A percentile compares a stretch with the other conserved stretches of the same genome.
phyloP scores from a whole-genome alignment of 2,329 filamentous ascomycete species.

The Xylaria sp. region DNA sequence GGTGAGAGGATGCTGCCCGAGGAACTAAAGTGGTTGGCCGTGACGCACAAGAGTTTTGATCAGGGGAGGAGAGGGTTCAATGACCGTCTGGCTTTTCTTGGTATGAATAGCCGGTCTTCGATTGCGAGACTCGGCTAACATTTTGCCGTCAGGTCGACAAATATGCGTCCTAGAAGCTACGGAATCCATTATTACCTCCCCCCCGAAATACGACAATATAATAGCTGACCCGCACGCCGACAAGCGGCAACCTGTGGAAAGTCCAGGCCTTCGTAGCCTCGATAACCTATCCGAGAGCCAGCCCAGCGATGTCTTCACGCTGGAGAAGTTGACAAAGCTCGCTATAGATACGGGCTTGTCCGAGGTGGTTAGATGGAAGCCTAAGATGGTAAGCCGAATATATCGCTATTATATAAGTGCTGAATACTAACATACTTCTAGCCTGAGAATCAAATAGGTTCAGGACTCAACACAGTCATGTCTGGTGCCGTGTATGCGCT shows the following conservation, averaged over 20 bases:
- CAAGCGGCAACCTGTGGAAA: constrained; percentile 72
- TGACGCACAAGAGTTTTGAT: constrained; percentile 99
- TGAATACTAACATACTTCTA: constrained; percentile 46
- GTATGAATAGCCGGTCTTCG: constrained; percentile 58
- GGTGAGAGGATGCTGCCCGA: constrained; percentile 82
- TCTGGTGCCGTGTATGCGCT: constrained; percentile 85
- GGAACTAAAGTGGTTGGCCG: constrained; percentile 94
- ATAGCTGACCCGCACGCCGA: constrained; percentile 56
- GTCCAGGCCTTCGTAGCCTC: constrained; percentile 76
- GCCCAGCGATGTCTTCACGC: constrained; percentile 70
- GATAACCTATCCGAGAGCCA: constrained; percentile 73
- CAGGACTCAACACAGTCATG: constrained; percentile 79
- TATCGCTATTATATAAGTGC: neutral
- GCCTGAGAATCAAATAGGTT: constrained; percentile 74
- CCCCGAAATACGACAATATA: constrained; percentile 42
- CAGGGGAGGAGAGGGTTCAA: constrained; percentile 95
- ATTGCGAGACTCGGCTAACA: constrained; percentile 24
- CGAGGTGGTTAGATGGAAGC: constrained; percentile 87
- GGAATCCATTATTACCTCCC: constrained; percentile 70
- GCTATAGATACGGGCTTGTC: constrained; percentile 76
- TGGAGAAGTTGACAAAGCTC: constrained; percentile 72
- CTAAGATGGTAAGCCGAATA: constrained; percentile 72
- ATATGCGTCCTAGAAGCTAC: constrained; percentile 51
- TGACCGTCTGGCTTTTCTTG: constrained; percentile 88
- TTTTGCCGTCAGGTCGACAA: constrained; percentile 43